Base-by-base conservation (phyloP, 345 rosid genomes). In the Melaleuca alternifolia region DNA sequence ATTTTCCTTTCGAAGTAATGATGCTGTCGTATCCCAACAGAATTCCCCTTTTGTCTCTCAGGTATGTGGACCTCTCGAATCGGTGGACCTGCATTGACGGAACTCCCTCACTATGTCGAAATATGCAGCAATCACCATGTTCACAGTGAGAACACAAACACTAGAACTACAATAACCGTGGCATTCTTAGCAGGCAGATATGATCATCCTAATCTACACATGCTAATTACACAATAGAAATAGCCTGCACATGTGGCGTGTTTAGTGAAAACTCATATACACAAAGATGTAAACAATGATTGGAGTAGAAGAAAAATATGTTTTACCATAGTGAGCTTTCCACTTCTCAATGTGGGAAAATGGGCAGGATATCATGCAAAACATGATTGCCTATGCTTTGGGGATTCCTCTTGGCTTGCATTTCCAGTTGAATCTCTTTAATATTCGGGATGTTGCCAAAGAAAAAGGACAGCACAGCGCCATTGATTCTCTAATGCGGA, bases 391-490 rank as follows among this genome's bases (percentile, higher is more conserved):
- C 26, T 41, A 75, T 26, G 28, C 84, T 48, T 9, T 54, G 51
- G 48, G 12, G 84, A 53, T 41, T 77, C 52, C 44, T 41, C 50
- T 5, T n/a, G n/a, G 24, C 59, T 30, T 83, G 57, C 41, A 56
- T 87, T 75, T 85, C 83, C 83, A 46, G 50, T 11, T 84, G 84
- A 30, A 88, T 83, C 41, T 44, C 51, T 23, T n/a, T 85, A 12
- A 89, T 83, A 52, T 87, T 84, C 6, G 84, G 88, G 53, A 82
- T 85, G 87, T 87, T 82, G 10, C 75, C 88, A 0, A 82, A 54
- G 41, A 82, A 82, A 82, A 82, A 87, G 30, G 83, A 84, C 10
- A 71, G 85, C 24, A 76, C 13, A 8, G 90, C 88, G 50, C 90
- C 87, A 59, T 12, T 18, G 33, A 89, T 54, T 12, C 88, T 87